Evolutionary conservation across 257 asterid genomes (phyloP), one percentile per base, ranked within the genome.

Genomic region (Lantana camara): DNA sequence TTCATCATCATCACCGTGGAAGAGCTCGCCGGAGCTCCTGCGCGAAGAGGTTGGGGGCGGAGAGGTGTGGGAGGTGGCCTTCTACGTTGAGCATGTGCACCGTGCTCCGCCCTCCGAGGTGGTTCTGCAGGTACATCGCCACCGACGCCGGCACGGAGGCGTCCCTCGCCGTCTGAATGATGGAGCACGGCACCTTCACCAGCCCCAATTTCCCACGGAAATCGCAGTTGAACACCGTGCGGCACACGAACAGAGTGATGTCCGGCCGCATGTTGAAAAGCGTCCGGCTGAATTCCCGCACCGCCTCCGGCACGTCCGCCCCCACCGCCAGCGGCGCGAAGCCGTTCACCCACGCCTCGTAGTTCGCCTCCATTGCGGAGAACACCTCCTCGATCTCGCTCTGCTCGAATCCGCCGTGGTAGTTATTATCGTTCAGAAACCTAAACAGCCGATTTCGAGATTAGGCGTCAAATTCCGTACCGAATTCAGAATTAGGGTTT

Each of bases 241-340:
- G 66, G 0, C 83, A 87, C 6, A 87, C 98, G 54, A 83, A 93
- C 11, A 91, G 80, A 0, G 97, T 74, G n/a, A 91, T 91, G 62
- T 91, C 97, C 0, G 97, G 97, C 70, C 97, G 48, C 97, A 91
- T 91, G 61, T 88, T 91, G 81, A 91, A 91, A 48, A 91, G 66
- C 14, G 97, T 91, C 60, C 93, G 78, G 67, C 91, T 90, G 73
- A 90, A 90, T 42, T 90, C 97, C 19, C 87, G 77, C 53, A 90
- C 97, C 0, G 95, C 97, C 16, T 78, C 86, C 70, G 98, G 98
- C 57, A 90, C 98, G 56, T 93, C 98, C 13, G 96, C 98, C 19
- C 98, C 98, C 57, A 93, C 98, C 21, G 96, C 87, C 44, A 93
- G 79, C 29, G 98, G 98, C 48, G 98, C 97, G 70, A 79, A 90